Percentiles rank a stretch among this genome's conserved stretches.
Conservation (phyloP, 441 rosid species). For the Pelargonium citronellum region DNA sequence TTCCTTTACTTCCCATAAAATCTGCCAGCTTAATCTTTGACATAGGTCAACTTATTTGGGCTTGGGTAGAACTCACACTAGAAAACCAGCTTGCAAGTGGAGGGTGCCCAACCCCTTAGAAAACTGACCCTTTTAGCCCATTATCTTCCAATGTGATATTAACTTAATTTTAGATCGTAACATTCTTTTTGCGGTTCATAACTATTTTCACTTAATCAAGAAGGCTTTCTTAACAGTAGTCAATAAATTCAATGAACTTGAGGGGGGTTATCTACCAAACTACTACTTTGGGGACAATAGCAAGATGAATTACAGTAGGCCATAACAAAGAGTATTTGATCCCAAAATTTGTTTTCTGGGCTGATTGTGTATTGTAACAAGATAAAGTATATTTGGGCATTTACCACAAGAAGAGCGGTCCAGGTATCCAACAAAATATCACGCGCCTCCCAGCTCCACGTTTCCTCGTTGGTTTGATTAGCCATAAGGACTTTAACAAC, state of each 20-base stretch:
- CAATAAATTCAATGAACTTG: no score
- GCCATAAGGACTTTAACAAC: conserved; percentile 71
- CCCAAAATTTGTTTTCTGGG: background rate
- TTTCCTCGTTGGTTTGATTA: conserved; percentile 59
- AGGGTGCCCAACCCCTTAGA: no score
- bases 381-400: conserved; percentile 12
- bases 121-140: no score
- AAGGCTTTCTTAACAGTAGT: background rate
- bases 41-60: no score
- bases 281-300: background rate
- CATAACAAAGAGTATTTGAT: background rate
- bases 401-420: conserved; percentile 80
- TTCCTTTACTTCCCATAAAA: background rate
- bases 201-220: background rate
- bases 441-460: conserved; percentile 97
- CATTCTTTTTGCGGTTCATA: background rate
- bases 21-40: background rate
- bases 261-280: no score
- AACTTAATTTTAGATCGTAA: no score
- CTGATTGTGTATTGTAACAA: conserved; percentile 8
- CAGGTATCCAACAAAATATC: conserved; percentile 94
- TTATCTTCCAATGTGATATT: no score
- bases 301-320: background rate
- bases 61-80: no score
- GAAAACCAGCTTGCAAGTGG: no score